Evolutionary conservation across 768 basidiomycete species (phyloP).

Genomic region (Leccinum barrowsii): DNA sequence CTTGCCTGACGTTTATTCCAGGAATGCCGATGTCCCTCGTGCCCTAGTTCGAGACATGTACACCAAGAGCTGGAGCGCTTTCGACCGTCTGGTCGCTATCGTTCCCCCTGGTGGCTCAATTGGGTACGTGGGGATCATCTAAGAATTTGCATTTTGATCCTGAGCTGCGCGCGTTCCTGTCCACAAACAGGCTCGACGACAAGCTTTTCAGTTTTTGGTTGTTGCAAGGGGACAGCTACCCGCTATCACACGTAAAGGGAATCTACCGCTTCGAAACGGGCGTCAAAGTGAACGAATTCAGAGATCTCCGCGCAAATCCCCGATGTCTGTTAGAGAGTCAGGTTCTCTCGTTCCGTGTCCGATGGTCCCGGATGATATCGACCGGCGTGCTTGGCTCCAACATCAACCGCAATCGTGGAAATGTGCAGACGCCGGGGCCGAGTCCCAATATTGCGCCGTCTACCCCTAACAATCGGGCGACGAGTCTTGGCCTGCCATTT

Average conservation of each 20-base stretch:
- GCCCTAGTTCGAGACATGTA: constrained; percentile 88
- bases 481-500: constrained; percentile 62
- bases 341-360: constrained; percentile 74
- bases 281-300: constrained; percentile 83
- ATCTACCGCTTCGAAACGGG: constrained; percentile 88
- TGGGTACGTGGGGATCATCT: constrained; percentile 48
- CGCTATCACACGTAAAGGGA: constrained; percentile 76
- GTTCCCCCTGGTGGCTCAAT: constrained; percentile 90
- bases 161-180: background rate
- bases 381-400: constrained; percentile 60
- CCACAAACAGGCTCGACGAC: constrained; percentile 67
- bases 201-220: constrained; percentile 91
- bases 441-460: constrained; percentile 19
- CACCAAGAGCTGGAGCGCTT: constrained; percentile 90
- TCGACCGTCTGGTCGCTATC: constrained; percentile 83
- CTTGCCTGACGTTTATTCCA: constrained; percentile 22
- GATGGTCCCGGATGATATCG: constrained; percentile 71
- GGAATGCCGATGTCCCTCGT: constrained; percentile 83
- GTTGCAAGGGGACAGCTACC: constrained; percentile 73
- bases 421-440: constrained; percentile 29
- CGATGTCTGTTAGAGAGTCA: constrained; percentile 84
- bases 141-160: background rate
- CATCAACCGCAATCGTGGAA: constrained; percentile 30
- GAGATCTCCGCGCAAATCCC: constrained; percentile 85
- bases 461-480: constrained; percentile 21